A percentile compares a stretch with the other conserved stretches of the same genome.
These are phyloP conservation scores for Rhodofomes roseus DNA, from an alignment of 1,284 basidiomycete species.

Conservation along the genomic window DNA sequence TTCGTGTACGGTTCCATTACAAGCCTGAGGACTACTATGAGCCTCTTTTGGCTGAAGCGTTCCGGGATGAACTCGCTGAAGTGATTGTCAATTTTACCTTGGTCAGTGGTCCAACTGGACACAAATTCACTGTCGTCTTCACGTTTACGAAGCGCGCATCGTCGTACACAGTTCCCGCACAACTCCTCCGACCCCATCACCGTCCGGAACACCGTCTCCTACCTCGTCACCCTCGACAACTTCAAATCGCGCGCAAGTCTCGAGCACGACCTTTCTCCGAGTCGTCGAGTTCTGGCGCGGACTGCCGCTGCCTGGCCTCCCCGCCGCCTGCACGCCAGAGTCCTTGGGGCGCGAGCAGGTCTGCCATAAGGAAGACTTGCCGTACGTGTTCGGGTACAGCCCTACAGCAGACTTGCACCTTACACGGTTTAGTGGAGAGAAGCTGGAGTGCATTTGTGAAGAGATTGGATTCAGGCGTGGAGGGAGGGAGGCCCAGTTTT, in stretches of 20 bases:
- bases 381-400: neutral
- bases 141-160: neutral
- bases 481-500: neutral
- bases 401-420: neutral
- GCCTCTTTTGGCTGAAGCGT: neutral
- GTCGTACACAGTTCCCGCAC: neutral
- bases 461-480: neutral
- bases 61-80: neutral
- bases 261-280: neutral
- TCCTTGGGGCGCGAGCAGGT: neutral
- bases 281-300: neutral
- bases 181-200: neutral
- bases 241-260: neutral
- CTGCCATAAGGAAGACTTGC: neutral
- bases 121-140: neutral
- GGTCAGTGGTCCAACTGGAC: too few relatives aligned
- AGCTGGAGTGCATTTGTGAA: neutral
- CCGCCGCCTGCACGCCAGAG: neutral
- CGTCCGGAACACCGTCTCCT: neutral
- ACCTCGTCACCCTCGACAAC: neutral
- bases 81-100: neutral
- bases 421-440: neutral
- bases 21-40: neutral
- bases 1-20: neutral
- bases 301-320: neutral